Base-by-base conservation (phyloP, 371 early-diverging fungal species). In the Basidiobolus meristosporus region DNA sequence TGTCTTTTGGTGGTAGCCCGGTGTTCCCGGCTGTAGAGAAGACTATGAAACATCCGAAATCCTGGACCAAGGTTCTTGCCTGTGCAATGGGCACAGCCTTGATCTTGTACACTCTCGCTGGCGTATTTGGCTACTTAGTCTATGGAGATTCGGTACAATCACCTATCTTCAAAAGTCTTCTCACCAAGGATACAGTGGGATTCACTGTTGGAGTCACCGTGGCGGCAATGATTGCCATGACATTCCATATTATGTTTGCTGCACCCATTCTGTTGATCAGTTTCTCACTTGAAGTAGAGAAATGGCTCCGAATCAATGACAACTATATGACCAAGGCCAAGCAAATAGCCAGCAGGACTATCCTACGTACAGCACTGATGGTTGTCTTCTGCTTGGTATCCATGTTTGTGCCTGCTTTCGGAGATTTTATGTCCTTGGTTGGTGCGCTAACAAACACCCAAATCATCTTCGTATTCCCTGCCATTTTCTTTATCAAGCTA, bases 1-100 rank as follows among this genome's bases (percentile, higher is more conserved):
- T 81, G 44, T 66, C 68, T 49, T 83, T 76, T 44, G 80, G 82
- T n/a, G n/a, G n/a, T n/a, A n/a, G n/a, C n/a, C n/a, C n/a, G n/a
- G n/a, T n/a, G n/a, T n/a, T n/a, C n/a, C 79, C 85, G 26, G 81
- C 86, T 43, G 72, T 88, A 20, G 87, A 90, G 53, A 70, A 68
- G 17, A 77, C 82, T 17, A 84, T 90, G 86, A 65, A 68, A 48
- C 48, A 70, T 19, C 88, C 84, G 41, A 59, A 62, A 41, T 46
- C 68, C 14, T 90, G 85, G 73, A 63, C 68, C 48, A 64, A 56
- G 52, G 77, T 84, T 7, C 54, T 81, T 30, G 50, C 64, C 7
- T 56, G 56, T 33, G 82, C 84, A 28, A 68, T 78, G 37, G 47
- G 58, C 26, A 71, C 81, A 11, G 75, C 83, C 44, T 73, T 80